These are phyloP conservation scores for Fusarium aywerte DNA, from an alignment of 2,329 filamentous ascomycete genomes.

Conservation along the genomic window DNA sequence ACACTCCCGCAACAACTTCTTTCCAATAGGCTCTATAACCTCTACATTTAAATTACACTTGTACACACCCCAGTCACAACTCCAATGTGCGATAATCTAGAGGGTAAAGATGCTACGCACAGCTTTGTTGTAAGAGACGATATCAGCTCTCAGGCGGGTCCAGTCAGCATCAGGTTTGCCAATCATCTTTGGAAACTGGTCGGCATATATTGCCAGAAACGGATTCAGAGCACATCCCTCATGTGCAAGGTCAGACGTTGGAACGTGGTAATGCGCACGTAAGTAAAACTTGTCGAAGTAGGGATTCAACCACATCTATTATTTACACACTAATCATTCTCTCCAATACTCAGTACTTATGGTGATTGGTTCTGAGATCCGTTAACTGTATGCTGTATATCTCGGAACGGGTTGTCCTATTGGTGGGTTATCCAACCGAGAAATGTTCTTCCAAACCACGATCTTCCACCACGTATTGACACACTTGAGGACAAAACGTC, in stretches of 20 bases:
- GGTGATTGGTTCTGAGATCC: not conserved
- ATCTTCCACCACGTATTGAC: not conserved
- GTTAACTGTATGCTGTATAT: conserved; percentile 26
- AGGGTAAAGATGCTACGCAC: not conserved
- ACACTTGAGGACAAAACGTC: no score
- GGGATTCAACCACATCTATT: no score
- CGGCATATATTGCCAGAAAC: conserved; percentile 13
- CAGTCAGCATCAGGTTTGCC: conserved; percentile 21
- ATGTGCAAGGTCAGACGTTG: not conserved
- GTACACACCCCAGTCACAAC: no score
- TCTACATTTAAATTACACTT: no score
- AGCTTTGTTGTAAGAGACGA: conserved; percentile 29
- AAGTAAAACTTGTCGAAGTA: no score
- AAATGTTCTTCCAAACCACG: not conserved
- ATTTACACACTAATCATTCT: not conserved
- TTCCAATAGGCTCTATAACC: no score
- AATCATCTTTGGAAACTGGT: conserved; percentile 31
- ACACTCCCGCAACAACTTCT: no score
- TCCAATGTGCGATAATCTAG: no score
- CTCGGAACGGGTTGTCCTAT: conserved; percentile 17
- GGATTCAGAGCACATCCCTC: not conserved
- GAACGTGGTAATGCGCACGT: no score
- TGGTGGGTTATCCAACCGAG: conserved; percentile 14
- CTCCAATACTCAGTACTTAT: not conserved
- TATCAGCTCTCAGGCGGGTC: conserved; percentile 15